These are phyloP conservation scores for Lathyrus sativus DNA, from an alignment of 306 rosid species.

Conservation along the genomic window DNA sequence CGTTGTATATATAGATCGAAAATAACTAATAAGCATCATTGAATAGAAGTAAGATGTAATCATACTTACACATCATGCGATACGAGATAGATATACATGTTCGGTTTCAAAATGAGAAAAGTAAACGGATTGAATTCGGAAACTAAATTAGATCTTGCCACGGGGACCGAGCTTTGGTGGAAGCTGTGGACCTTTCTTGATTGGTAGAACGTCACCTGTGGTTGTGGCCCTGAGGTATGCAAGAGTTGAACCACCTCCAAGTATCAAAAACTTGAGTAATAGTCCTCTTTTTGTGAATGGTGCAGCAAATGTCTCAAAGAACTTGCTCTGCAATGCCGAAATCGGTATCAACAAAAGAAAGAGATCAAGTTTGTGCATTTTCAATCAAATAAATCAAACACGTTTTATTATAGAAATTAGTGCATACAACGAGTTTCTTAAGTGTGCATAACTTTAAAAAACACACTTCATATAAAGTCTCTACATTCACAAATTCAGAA, in stretches of 20 bases:
- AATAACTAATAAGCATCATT: constrained; percentile 38
- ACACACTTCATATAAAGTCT: too few species aligned
- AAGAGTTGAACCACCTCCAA: constrained; percentile 92
- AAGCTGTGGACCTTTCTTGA: constrained; percentile 96
- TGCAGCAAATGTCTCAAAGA: constrained; percentile 97
- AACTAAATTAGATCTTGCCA: constrained; percentile 70
- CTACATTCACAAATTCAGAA: neutral
- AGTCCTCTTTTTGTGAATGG: constrained; percentile 98
- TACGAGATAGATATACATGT: constrained; percentile 41
- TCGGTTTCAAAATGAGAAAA: constrained; percentile 37
- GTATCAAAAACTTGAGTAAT: constrained; percentile 84
- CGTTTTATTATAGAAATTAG: too few species aligned
- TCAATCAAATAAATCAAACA: neutral
- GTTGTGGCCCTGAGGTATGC: constrained; percentile 85
- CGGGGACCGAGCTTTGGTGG: constrained; percentile 95
- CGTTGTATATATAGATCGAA: constrained; percentile 29
- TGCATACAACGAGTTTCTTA: too few species aligned
- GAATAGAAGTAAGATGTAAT: constrained; percentile 39
- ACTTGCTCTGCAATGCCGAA: constrained; percentile 71
- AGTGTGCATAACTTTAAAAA: too few species aligned
- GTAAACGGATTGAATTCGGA: constrained; percentile 37
- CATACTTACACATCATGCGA: constrained; percentile 57
- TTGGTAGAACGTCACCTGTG: constrained; percentile 78
- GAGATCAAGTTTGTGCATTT: neutral
- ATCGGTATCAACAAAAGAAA: constrained; percentile 14